These are phyloP conservation scores for Mycena vulgaris DNA, from an alignment of 768 basidiomycete genomes.

Conservation along the genomic window DNA sequence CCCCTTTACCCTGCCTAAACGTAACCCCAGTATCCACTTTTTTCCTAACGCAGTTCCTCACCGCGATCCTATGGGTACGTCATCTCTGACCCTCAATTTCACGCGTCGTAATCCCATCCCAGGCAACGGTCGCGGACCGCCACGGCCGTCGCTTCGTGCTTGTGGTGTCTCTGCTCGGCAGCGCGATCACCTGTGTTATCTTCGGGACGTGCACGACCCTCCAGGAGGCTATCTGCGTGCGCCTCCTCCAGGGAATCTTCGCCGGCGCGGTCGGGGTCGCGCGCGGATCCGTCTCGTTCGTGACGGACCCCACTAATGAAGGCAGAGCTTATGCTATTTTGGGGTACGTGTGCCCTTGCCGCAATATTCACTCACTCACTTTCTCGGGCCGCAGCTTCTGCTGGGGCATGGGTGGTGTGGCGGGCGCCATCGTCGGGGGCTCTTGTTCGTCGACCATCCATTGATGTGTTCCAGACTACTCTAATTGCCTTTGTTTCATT, in stretches of 20 bases:
- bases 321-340: conserved; percentile 95
- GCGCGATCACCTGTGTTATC: conserved; percentile 81
- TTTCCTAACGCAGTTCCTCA: conserved; percentile 96
- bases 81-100: conserved; percentile 27
- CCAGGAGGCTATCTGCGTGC: conserved; percentile 86
- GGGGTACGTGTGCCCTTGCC: conserved; percentile 63
- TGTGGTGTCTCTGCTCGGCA: conserved; percentile 87
- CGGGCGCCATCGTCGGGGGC: conserved; percentile 90
- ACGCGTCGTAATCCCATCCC: conserved; percentile 29
- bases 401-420: conserved; percentile 97
- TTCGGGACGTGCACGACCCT: conserved; percentile 86
- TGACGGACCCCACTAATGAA: conserved; percentile 95
- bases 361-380: conserved; percentile 23
- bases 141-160: conserved; percentile 91
- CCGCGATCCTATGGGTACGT: conserved; percentile 91
- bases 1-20: conserved; percentile 31
- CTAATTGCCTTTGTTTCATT: conserved; percentile 29
- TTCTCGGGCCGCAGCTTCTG: conserved; percentile 72
- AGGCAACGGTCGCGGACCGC: conserved; percentile 95
- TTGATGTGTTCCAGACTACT: conserved; percentile 18
- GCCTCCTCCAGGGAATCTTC: conserved; percentile 93
- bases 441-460: conserved; percentile 47
- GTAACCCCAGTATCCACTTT: conserved; percentile 76
- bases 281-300: conserved; percentile 86
- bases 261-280: conserved; percentile 96